phyloP scores from a whole-genome alignment of 2,329 filamentous ascomycete species.

The Trichophyton simii region DNA sequence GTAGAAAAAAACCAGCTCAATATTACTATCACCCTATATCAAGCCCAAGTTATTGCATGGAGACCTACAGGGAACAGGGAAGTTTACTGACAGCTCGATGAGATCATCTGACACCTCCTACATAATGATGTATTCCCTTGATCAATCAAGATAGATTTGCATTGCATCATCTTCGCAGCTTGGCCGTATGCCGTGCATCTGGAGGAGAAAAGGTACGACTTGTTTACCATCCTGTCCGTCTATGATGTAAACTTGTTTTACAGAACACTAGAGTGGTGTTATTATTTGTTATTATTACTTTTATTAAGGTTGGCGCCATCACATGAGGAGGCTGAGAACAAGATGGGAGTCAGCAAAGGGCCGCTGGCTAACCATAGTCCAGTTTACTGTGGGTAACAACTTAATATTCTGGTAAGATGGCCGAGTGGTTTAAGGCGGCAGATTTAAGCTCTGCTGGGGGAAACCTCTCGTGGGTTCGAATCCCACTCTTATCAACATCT shows the following conservation, averaged over 20 bases:
- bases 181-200: neutral
- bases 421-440: slow-evolving; percentile 5
- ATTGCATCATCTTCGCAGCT: slow-evolving; percentile 1
- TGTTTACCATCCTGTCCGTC: too few relatives aligned
- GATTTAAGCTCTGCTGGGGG: slow-evolving; percentile 4
- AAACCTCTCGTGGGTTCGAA: slow-evolving; percentile 4
- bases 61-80: neutral
- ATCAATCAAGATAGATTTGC: neutral
- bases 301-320: too few relatives aligned
- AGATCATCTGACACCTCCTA: neutral
- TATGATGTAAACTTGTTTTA: too few relatives aligned
- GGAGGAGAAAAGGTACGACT: neutral
- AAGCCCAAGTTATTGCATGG: neutral
- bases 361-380: neutral
- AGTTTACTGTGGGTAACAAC: neutral
- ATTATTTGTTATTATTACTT: too few relatives aligned
- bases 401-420: slow-evolving; percentile 4
- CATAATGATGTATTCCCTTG: neutral
- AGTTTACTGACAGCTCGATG: neutral
- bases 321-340: neutral
- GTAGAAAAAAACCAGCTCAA: neutral
- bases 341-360: neutral
- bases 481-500: slow-evolving; percentile 4
- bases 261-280: too few relatives aligned
- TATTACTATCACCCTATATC: neutral